Evolutionary conservation across 2,329 filamentous ascomycete species (phyloP), one percentile per base, ranked within the genome.

Genomic region (Fusarium compactum): DNA sequence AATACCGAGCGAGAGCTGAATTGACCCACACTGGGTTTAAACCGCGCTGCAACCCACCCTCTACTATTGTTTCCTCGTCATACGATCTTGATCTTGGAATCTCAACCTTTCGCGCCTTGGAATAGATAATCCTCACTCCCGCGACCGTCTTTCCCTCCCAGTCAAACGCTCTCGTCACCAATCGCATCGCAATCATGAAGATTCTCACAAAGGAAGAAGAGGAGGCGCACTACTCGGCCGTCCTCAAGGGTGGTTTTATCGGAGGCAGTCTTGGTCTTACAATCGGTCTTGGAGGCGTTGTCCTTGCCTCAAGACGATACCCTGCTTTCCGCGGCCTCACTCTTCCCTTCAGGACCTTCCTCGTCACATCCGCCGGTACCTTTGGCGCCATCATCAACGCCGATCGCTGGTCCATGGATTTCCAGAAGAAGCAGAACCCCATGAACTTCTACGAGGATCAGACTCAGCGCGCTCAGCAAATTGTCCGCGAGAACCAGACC

Each of bases 201-300:
- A 86, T 98, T 78, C 87, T 98, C 79, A 97, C 92, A 76, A 94
- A 95, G 80, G 94, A 98, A 88, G 93, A 98, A 84, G 95, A 98
- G 83, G 80, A 86, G 65, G 92, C 88, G 57, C 95, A 98, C 87
- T 97, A 97, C 88, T 83, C 85, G 79, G 85, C 87, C 64, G 96
- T 97, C 66, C 78, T 98, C 73, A 91, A 89, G 79, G 95, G 94
- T 73, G 95, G 96, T 74, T 77, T 89, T 69, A 81, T 92, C 70
- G 96, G 95, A 72, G 92, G 92, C 69, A 56, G 86, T 15, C 74
- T 89, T 46, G 95, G 96, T 69, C 82, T 94, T 5, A 85, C 82
- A 40, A 77, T 90, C 32, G 95, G 95, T 69, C 73, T 88, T 11
- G 85, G 85, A 29, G 93, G 90, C 76, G 91, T 97, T 25, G 67